Conservation (phyloP, 495 filamentous ascomycete genomes). For the Podospora appendiculata region DNA sequence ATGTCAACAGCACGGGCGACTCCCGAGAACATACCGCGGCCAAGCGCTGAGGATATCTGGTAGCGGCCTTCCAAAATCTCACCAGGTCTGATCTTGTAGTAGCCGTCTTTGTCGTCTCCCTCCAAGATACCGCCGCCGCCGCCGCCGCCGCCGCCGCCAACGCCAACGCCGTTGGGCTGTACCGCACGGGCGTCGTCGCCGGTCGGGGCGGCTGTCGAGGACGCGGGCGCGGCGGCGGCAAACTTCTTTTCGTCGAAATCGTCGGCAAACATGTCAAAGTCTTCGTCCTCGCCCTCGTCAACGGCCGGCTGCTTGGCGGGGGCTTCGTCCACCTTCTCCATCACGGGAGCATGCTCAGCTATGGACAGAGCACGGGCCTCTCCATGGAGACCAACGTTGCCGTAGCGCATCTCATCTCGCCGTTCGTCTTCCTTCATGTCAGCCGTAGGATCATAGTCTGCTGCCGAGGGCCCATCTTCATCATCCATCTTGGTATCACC, state of each 20-base stretch:
- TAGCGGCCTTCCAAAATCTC: conserved; percentile 86
- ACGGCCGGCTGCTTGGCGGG: conserved; percentile 11
- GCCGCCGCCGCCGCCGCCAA: conserved; percentile 55
- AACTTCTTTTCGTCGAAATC: conserved; percentile 88
- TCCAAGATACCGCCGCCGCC: conserved; percentile 76
- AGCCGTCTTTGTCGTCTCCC: conserved; percentile 89
- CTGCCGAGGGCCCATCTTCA: conserved; percentile 79
- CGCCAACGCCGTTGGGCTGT: conserved; percentile 32
- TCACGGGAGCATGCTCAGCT: conserved; percentile 12
- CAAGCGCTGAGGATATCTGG: conserved; percentile 77
- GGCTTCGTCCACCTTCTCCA: conserved; percentile 20
- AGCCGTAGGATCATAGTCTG: conserved; percentile 88
- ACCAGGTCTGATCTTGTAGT: conserved; percentile 85
- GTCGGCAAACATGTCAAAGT: conserved; percentile 96
- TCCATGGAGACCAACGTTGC: conserved; percentile 39
- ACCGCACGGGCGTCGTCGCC: conserved; percentile 16
- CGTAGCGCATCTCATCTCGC: conserved; percentile 57
- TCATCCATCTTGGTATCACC: conserved; percentile 37
- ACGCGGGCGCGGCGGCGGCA: conserved; percentile 44
- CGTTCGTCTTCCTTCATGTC: conserved; percentile 87
- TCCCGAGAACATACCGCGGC: conserved; percentile 91
- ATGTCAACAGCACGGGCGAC: conserved; percentile 88
- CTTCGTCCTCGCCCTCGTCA: conserved; percentile 48
- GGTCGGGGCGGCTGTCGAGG: conserved; percentile 23
- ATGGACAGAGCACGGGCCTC: conserved; percentile 21